Conservation (phyloP, 345 rosid species). For the Arabidopsis suecica region DNA sequence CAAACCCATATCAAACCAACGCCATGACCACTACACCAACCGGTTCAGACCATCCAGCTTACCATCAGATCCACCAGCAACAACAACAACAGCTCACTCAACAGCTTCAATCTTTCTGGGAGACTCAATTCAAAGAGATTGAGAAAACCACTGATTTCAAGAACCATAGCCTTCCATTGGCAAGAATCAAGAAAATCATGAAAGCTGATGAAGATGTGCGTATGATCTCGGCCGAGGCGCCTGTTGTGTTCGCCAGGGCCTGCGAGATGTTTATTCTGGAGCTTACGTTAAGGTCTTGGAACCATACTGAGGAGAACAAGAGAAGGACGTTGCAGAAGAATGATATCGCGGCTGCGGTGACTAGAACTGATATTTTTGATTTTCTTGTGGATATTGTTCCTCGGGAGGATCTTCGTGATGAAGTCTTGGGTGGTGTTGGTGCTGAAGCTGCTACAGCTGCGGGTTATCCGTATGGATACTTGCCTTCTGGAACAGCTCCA, state of each 20-base stretch:
- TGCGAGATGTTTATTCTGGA: constrained; percentile 95
- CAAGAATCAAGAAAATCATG: constrained; percentile 98
- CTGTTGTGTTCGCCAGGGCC: constrained; percentile 85
- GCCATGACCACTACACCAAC: constrained; percentile 57
- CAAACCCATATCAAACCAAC: constrained; percentile 66
- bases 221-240: constrained; percentile 97
- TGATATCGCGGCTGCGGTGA: constrained; percentile 89
- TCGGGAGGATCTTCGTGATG: constrained; percentile 86
- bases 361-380: constrained; percentile 89
- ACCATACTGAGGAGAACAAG: constrained; percentile 93
- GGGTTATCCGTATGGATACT: constrained; percentile 65
- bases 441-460: constrained; percentile 60
- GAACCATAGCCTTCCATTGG: constrained; percentile 89
- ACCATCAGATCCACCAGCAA: constrained; percentile 82
- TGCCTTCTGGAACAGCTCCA: constrained; percentile 67
- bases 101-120: constrained; percentile 86
- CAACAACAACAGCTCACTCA: constrained; percentile 93
- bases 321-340: constrained; percentile 92
- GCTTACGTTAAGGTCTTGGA: constrained; percentile 85
- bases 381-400: constrained; percentile 94
- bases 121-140: constrained; percentile 75
- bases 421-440: constrained; percentile 53
- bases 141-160: constrained; percentile 80
- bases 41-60: constrained; percentile 55
- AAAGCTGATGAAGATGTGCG: constrained; percentile 97